Evolutionary conservation across 2,329 filamentous ascomycete species (phyloP), one percentile per base, ranked within the genome.

Genomic region (Xylariaceae sp.): DNA sequence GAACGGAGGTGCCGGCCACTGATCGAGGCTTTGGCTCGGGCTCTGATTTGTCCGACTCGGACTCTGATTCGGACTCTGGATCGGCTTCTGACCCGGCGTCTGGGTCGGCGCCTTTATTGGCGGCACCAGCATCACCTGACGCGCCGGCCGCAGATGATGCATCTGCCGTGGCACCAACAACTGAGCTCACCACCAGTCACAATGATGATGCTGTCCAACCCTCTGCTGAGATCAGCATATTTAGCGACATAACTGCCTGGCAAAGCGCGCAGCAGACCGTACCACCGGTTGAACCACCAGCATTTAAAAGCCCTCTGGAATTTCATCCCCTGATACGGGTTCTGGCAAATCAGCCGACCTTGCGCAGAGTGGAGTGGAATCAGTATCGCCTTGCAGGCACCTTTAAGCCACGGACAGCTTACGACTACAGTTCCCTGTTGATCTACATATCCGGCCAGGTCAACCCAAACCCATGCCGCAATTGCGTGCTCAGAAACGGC

Each of bases 321-420:
- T 8, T 58, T 17, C 65, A 71, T 39, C 64, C 66, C 30, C 63
- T 71, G n/a, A 56, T 67, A 1, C 59, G 62, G 30, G 63, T 63
- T 55, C 64, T 71, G 2, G 51, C 60, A 1, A 42, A 60, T 8
- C 65, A 70, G 55, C 67, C 65, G 3, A 62, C 66, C 17, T 18
- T 71, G 17, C 64, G 70, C 10, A 56, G 54, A 13, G 61, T 70
- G 18, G 68, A 71, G 50, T 71, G 70, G 70, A 71, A 71, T 55
- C 57, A 55, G 47, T 66, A 66, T 42, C 68, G 69, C 11, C 64
- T 65, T 49, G 60, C 66, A 37, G 68, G 68, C 8, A 62, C 65
- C 4, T 71, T 70, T 47, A 64, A 66, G 3, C 68, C 67, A 2
- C 64, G 68, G 42, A 68, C 63, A 1, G 37, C 66, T 48, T 59